Base-by-base conservation (phyloP, 805 yeast species). In the Starmera caribaea region DNA sequence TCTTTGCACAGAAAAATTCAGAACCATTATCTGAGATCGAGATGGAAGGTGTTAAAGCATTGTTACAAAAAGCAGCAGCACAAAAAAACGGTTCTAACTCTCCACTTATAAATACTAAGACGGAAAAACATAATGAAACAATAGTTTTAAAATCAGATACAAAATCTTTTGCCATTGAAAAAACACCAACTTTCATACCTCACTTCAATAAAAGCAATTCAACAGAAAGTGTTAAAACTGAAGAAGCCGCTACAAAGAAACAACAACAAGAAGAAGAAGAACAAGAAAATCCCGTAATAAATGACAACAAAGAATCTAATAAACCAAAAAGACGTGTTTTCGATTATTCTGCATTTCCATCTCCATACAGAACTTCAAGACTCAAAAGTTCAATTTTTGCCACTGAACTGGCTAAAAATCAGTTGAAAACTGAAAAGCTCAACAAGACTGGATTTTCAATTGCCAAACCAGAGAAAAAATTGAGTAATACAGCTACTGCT, bases 41-140 rank as follows among this genome's bases (percentile, higher is more conserved):
- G 55, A 71, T 79, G 50, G 90, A 81, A 58, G 94, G 94, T n/a
- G 90, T 85, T 1, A 55, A 79, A 44, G 73, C 88, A 6, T 58
- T 84, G 14, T 64, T 73, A 43, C 71, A 67, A 44, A 62, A 68
- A 6, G 57, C 61, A 41, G 51, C 61, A 2, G 49, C 54, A 37
- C 55, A 57, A 6, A 51, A 21, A 2, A 21, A 21, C 6, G 8
- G 46, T 36, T 34, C 54, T 45, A 10, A 11, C 3, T 13, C 5
- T 11, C 3, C 33, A 16, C 2, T 17, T 31, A 8, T 31, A 2
- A 14, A 31, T 31, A 26, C n/a, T n/a, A n/a, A n/a, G n/a, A n/a
- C n/a, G n/a, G 33, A 34, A 8, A 28, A 32, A n/a, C 32, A 27
- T 14, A 42, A 13, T 35, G 24, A 27, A 33, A 1, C 38, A 37